Evolutionary conservation across 208 protist species (phyloP).

Genomic region (Sergeia podlipaevii): DNA sequence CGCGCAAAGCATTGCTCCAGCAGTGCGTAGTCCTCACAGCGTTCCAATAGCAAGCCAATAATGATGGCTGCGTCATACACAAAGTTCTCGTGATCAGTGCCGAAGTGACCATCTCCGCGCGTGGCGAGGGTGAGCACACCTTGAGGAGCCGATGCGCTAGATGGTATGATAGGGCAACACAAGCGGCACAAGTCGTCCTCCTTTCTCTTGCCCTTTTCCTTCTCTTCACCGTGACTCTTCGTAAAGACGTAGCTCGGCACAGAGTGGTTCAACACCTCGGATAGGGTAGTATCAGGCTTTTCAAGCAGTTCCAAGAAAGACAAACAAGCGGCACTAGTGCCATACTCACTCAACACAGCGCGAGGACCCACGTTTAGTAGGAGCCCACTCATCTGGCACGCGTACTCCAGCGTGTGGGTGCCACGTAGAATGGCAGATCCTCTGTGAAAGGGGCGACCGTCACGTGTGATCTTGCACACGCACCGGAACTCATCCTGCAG

Average conservation of each 20-base stretch:
- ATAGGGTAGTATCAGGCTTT: background rate
- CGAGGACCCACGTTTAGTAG: constrained; percentile 15
- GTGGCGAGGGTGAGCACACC: constrained; percentile 12
- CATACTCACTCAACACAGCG: constrained; percentile 6
- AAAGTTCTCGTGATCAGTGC: constrained; percentile 16
- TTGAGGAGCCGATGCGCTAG: background rate
- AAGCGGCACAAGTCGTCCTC: background rate
- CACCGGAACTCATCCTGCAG: constrained; percentile 24
- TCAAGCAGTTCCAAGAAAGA: constrained; percentile 12
- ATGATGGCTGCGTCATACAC: constrained; percentile 16
- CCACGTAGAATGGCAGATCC: constrained; percentile 16
- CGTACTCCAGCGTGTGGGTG: constrained; percentile 20
- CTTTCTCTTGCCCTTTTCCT: background rate
- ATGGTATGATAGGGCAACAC: constrained; percentile 9
- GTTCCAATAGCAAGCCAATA: constrained; percentile 5
- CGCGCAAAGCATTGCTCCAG: constrained; percentile 17
- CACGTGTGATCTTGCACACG: constrained; percentile 6
- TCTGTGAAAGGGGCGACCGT: background rate
- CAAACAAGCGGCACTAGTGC: background rate
- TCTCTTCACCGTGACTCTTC: background rate
- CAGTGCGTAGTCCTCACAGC: constrained; percentile 16
- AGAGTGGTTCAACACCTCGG: background rate
- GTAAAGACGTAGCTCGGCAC: background rate
- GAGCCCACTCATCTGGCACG: constrained; percentile 8
- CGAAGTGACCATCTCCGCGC: background rate